Evolutionary conservation across 495 filamentous ascomycete genomes (phyloP), one percentile per base, ranked within the genome.

Genomic region (Tetracladium setigerum): DNA sequence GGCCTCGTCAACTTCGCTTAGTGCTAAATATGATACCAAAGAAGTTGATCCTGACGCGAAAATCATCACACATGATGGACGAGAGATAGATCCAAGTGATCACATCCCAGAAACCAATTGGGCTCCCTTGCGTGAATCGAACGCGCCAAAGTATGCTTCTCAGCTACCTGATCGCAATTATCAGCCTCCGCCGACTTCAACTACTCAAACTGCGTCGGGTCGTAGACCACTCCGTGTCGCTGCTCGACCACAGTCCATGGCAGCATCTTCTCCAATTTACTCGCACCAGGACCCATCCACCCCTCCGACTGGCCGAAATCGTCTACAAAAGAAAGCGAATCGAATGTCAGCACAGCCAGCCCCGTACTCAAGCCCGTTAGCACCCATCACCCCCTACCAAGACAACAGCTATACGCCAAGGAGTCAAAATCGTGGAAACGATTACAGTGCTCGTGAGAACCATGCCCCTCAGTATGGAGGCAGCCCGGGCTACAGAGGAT

Each of bases 41-140:
- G 40, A 49, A 2, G 30, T 52, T 27, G 71, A 75, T 38, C 63
- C 64, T 1, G 66, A 65, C 15, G 73, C 70, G 16, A 80, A 81
- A 54, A 90, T 96, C 42, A 83, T 88, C 45, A 87, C 83, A 0
- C 81, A 85, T 46, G 82, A 92, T 62, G 94, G 92, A 12, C 76
- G 86, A 27, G 83, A 90, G 47, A 81, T 97, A 47, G 92, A 97
- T 60, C 91, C 88, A 0, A 90, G 86, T 2, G 92, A 98, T 62
- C 88, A 96, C 59, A 78, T 98, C 0, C 92, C 91, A 0, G 78
- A 87, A 38, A 84, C 90, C 32, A 87, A 82, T 4, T 97, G 89
- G 86, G 92, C 92, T 0, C 92, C 92, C 0, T 89, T 97, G 60
- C 91, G 91, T 1, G 91, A 96, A 56, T 71, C 73, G 18, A 92